Base-by-base conservation (phyloP, 169 alveolate genomes). In the Plasmodium gaboni region DNA sequence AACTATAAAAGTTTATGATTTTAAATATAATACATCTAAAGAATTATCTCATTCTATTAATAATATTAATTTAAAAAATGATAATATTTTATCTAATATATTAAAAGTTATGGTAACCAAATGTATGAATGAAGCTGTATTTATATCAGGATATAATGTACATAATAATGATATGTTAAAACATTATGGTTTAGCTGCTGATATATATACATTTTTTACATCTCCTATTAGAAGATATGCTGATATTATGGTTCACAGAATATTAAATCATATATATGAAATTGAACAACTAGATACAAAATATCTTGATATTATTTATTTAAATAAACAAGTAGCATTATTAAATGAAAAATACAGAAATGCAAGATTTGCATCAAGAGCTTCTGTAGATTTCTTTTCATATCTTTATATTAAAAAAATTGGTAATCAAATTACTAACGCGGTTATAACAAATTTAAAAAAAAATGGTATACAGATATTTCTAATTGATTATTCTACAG, bases 221-320 rank as follows among this genome's bases (percentile, higher is more conserved):
- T 98, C 99, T 9, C 99, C 99, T 10, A 99, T 99, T 72, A 95
- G 99, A 92, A 93, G 99, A 88, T 98, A 98, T 95, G 99, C 99
- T 1, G 99, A 98, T 94, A 97, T 98, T 42, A 85, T 98, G 59
- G 99, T 98, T 15, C 99, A 98, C 87, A 95, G 99, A 88, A 90
- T 98, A 73, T 96, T 98, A 13, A 88, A 94, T 26, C 94, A 94
- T 15, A 93, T 94, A 59, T 94, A 92, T 28, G 93, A 74, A 24
- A 60, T 94, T 51, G 95, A 92, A 57, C 55, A 87, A 26, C 53
- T 94, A 67, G 92, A 91, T 68, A 71, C 50, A 22, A 87, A 88
- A 63, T 88, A 92, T 72, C 15, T 50, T 60, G 93, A 85, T 10
- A 53, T 86, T 69, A 92, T 93, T 51, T 53, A 80, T 50, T 70